Conservation (phyloP, 495 filamentous ascomycete species). For the Pseudoneurospora amorphoporcata region DNA sequence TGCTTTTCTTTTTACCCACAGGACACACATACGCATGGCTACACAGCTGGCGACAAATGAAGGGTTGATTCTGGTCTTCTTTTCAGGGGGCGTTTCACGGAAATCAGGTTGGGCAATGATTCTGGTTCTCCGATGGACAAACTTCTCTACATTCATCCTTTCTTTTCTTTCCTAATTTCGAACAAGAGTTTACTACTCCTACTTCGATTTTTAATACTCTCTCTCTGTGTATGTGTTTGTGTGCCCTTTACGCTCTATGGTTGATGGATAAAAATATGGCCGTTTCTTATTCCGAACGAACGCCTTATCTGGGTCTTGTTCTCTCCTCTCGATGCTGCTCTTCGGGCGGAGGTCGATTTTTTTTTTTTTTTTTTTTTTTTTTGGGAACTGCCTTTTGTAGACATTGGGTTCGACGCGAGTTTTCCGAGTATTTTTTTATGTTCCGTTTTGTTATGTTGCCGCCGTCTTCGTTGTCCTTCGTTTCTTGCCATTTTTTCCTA, state of each 20-base stretch:
- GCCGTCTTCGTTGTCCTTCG: neutral
- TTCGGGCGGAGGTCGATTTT: neutral
- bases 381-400: neutral
- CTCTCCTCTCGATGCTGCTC: neutral
- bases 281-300: neutral
- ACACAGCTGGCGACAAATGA: neutral
- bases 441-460: neutral
- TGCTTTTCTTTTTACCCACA: neutral
- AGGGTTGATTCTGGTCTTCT: neutral
- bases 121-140: neutral
- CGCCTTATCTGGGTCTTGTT: neutral
- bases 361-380: neutral
- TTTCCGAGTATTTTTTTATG: neutral
- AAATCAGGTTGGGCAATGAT: neutral
- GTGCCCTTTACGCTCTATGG: neutral
- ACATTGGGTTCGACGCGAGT: neutral
- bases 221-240: neutral
- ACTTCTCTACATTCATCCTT: neutral
- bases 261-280: neutral
- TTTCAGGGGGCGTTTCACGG: neutral
- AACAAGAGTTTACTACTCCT: neutral
- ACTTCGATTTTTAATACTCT: neutral
- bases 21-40: neutral
- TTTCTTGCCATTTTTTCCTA: neutral
- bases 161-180: neutral